Evolutionary conservation across 2,329 filamentous ascomycete species (phyloP).

Genomic region (Chaetomium globosum): DNA sequence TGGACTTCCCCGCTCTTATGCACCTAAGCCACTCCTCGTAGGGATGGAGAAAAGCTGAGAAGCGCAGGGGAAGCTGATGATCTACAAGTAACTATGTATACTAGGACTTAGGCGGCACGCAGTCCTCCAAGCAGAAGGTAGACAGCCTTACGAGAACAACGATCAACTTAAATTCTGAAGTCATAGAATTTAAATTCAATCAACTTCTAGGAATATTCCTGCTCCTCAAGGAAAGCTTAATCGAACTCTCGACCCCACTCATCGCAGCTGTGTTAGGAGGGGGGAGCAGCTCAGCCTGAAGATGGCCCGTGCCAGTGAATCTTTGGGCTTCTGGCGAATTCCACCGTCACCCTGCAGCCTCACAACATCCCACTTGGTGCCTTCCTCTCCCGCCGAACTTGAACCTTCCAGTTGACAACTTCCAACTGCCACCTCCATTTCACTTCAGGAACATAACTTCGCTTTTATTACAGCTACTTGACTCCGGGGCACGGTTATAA

Average conservation of each 20-base stretch:
- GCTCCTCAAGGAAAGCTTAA: background rate
- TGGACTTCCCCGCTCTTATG: background rate
- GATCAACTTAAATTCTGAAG: background rate
- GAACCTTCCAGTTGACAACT: slow-evolving; percentile 4
- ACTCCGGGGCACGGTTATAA: background rate
- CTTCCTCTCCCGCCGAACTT: slow-evolving; percentile 11
- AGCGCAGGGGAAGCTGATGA: background rate
- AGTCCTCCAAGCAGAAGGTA: background rate
- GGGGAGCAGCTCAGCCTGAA: slow-evolving; percentile 32
- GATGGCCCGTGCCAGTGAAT: slow-evolving; percentile 39
- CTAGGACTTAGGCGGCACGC: too few species aligned
- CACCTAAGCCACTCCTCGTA: background rate
- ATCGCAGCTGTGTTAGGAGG: background rate
- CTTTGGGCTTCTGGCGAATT: slow-evolving; percentile 52
- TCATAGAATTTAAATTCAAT: background rate
- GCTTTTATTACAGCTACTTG: background rate
- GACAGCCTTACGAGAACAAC: background rate
- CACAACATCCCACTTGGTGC: slow-evolving; percentile 26
- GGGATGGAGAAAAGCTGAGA: background rate
- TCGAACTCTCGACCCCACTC: background rate
- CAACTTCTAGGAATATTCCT: background rate
- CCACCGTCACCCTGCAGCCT: slow-evolving; percentile 40
- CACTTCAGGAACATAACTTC: background rate
- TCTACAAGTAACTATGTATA: background rate
- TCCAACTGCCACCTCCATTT: background rate